Base-by-base conservation (phyloP, 345 rosid species). In the Lagerstroemia speciosa region DNA sequence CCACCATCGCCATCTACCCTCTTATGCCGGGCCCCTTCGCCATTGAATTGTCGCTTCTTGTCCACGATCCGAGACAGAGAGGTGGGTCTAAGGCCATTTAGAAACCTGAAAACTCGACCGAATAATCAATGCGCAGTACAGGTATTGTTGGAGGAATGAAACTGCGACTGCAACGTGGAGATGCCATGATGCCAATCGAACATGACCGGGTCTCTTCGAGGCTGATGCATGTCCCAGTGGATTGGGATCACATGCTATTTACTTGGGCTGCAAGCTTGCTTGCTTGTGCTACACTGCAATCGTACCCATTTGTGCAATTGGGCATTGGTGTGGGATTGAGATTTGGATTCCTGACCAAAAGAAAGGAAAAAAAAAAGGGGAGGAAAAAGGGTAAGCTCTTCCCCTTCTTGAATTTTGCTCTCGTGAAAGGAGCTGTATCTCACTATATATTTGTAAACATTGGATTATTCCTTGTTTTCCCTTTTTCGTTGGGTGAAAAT, bases 291-390 rank as follows among this genome's bases (percentile, higher is more conserved):
- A 32, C 9, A 24, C 26, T 24, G 62, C 55, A 6, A 17, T 12
- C 5, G 53, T 7, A 48, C 55, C 60, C 60, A 53, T 30, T n/a
- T 53, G 60, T n/a, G 60, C 60, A 53, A 53, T 53, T n/a, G 60
- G 60, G 60, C 60, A 53, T 53, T 10, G 60, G 1, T 27, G 0
- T 48, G 53, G 24, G 24, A 5, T 19, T 52, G 58, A n/a, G 19
- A 52, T 52, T 52, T n/a, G 58, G 58, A 9, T n/a, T 53, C 60
- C 60, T 53, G 24, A 53, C 60, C 1, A 53, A 53, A 53, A 53
- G 11, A n/a, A n/a, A n/a, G n/a, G n/a, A n/a, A n/a, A n/a, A n/a
- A n/a, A n/a, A n/a, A n/a, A n/a, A n/a, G n/a, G n/a, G n/a, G n/a
- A n/a, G 29, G 14, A 53, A n/a, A 53, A 53, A n/a, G 60, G 60